Conservation (phyloP, 163 green algal genomes). For the Chloromonas sp. region DNA sequence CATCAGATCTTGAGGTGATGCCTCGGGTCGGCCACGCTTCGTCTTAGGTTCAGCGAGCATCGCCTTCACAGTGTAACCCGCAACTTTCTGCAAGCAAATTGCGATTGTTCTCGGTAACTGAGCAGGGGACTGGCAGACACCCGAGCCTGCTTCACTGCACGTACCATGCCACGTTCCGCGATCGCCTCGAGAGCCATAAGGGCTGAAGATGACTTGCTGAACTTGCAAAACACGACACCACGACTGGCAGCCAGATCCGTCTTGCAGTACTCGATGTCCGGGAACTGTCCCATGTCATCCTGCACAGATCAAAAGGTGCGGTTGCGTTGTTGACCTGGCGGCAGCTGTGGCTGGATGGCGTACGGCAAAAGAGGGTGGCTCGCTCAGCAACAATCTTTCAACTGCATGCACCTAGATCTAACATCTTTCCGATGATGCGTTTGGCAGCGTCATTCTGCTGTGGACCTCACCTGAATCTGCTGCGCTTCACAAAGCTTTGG, state of each 20-base stretch:
- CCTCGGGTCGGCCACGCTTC: slow-evolving; percentile 44
- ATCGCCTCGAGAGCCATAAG: slow-evolving; percentile 71
- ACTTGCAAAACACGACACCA: slow-evolving; percentile 89
- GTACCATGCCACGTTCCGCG: slow-evolving; percentile 50
- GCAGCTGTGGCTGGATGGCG: too few species aligned
- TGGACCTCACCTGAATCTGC: slow-evolving; percentile 56
- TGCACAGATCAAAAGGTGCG: slow-evolving; percentile 15
- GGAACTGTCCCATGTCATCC: slow-evolving; percentile 60
- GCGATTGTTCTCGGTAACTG: too few species aligned
- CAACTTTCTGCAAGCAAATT: slow-evolving; percentile 35
- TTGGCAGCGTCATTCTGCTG: too few species aligned
- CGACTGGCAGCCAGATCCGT: slow-evolving; percentile 81
- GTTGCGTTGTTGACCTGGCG: too few species aligned
- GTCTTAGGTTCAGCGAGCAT: slow-evolving; percentile 89
- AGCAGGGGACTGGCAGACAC: too few species aligned
- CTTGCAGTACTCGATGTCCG: slow-evolving; percentile 87
- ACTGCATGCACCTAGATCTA: too few species aligned
- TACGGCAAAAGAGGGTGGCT: too few species aligned
- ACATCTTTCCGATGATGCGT: too few species aligned
- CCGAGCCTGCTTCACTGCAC: not conserved
- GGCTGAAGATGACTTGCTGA: slow-evolving; percentile 67
- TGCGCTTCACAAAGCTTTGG: slow-evolving; percentile 72
- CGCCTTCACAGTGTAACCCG: slow-evolving; percentile 83
- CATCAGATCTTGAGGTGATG: slow-evolving; percentile 21
- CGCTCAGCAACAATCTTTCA: too few species aligned